Evolutionary conservation across 1,284 basidiomycete species (phyloP), one percentile per base, ranked within the genome.

Genomic region (Malassezia psittaci): DNA sequence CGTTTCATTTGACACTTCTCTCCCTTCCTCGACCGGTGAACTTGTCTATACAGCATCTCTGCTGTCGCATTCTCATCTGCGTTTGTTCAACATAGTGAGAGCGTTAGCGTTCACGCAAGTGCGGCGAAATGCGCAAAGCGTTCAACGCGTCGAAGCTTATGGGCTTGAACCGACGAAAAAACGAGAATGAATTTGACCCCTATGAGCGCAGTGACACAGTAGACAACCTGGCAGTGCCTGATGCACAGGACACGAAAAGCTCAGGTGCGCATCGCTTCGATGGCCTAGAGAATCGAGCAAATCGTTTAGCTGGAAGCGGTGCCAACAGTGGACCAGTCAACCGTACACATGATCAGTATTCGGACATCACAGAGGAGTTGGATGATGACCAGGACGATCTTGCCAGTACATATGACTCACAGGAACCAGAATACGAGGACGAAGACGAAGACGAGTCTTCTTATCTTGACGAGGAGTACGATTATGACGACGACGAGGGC

Each of bases 61-160:
- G n/a, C 19, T 39, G 15, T 39, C 15, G 38, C 38, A 19, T 43
- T 43, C 15, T 16, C 8, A 5, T 43, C 7, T n/a, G 38, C 3
- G 8, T 4, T 39, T 8, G 38, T 3, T 3, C 8, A 6, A 19
- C n/a, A n/a, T 19, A 19, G n/a, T n/a, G 15, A 39, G 15, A 19
- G 18, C 41, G 6, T 24, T 19, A 19, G n/a, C 41, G 41, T 19
- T n/a, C 19, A 19, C 38, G 35, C 29, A 29, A 45, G 11, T 9
- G 13, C 12, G 10, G 43, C 43, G 52, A 16, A 24, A 55, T 57
- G 54, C 54, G 54, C 35, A 57, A 57, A 45, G 54, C 54, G 12
- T 51, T 55, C 12, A 49, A 55, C 29, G 18, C 54, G 16, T 41
- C 48, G 9, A 51, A 51, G 38, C 24, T 51, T 9, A 47, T 52